Conservation (phyloP, 176 grass and related monocot genomes). For the Zoysia japonica region DNA sequence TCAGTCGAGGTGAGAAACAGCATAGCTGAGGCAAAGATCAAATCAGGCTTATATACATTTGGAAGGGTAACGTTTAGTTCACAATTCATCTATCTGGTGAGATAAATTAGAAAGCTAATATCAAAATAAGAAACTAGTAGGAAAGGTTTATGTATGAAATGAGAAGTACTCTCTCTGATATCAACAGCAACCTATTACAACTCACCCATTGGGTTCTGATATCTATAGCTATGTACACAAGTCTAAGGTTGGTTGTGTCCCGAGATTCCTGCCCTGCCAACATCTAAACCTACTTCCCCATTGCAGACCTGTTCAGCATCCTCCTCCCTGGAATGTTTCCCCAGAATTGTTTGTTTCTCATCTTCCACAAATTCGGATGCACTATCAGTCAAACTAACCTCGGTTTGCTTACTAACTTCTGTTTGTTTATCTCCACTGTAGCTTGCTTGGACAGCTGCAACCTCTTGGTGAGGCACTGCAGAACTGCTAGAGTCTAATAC, state of each 20-base stretch:
- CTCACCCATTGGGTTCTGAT: conserved; percentile 29
- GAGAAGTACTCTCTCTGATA: conserved; percentile 25
- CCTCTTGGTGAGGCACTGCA: conserved; percentile 50
- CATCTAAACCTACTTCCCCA: conserved; percentile 47
- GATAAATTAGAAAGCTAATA: conserved; percentile 8
- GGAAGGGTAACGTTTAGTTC: conserved; percentile 26
- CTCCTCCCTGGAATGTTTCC: conserved; percentile 41
- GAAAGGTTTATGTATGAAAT: conserved; percentile 25
- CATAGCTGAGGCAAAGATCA: conserved; percentile 14
- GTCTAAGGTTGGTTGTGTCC: conserved; percentile 29
- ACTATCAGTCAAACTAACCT: conserved; percentile 43
- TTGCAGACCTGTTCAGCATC: conserved; percentile 35
- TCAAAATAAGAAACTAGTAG: conserved; percentile 42
- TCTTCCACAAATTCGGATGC: conserved; percentile 14
- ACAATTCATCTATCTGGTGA: conserved; percentile 25
- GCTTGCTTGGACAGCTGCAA: conserved; percentile 30
- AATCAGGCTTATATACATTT: conserved; percentile 23
- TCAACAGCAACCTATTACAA: conserved; percentile 39
- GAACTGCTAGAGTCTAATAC: conserved; percentile 49
- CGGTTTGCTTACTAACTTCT: conserved; percentile 28
- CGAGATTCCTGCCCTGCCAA: conserved; percentile 44
- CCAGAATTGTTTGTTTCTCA: conserved; percentile 40
- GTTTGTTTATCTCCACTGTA: conserved; percentile 34
- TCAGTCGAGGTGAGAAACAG: not conserved
- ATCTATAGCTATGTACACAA: conserved; percentile 58